Evolutionary conservation across 768 basidiomycete species (phyloP).

Genomic region (Sutorius australiensis): DNA sequence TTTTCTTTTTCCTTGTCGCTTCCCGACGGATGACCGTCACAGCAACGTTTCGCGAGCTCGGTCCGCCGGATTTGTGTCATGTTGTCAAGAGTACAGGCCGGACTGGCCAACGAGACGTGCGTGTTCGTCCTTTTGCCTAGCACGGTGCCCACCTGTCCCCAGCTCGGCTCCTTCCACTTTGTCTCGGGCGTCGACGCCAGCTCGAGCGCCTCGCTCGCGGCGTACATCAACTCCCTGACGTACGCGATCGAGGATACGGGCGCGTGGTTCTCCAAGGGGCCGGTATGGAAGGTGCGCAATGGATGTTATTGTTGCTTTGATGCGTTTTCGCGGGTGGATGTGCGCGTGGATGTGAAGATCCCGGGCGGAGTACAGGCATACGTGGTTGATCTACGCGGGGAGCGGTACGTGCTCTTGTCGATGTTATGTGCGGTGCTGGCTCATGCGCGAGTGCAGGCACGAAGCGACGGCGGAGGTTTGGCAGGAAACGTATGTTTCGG

Average conservation of each 20-base stretch:
- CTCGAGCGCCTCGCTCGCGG: slow-evolving; percentile 94
- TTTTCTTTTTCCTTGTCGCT: neutral
- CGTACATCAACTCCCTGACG: slow-evolving; percentile 98
- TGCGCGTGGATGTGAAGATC: slow-evolving; percentile 97
- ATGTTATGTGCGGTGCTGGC: no score
- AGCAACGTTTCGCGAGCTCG: slow-evolving; percentile 96
- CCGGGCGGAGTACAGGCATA: slow-evolving; percentile 96
- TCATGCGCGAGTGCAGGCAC: slow-evolving; percentile 36
- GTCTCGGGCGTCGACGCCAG: slow-evolving; percentile 99
- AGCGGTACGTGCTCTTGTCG: slow-evolving; percentile 56
- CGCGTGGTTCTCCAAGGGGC: slow-evolving; percentile 87
- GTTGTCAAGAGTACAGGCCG: slow-evolving; percentile 89
- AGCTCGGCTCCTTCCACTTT: slow-evolving; percentile 97
- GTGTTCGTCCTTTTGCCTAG: slow-evolving; percentile 24
- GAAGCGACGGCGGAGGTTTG: slow-evolving; percentile 90
- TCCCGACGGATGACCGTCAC: neutral
- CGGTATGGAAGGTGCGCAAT: slow-evolving; percentile 85
- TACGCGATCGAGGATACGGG: slow-evolving; percentile 89
- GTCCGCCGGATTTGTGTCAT: slow-evolving; percentile 95
- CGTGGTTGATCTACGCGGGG: slow-evolving; percentile 89
- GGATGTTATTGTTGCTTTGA: slow-evolving; percentile 98
- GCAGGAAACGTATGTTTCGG: slow-evolving; percentile 97
- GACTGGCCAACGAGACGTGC: slow-evolving; percentile 81
- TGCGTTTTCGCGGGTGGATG: slow-evolving; percentile 94
- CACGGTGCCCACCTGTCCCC: no score